phyloP scores from a whole-genome alignment of 2,329 filamentous ascomycete genomes.

The Gnomoniopsis sp. region DNA sequence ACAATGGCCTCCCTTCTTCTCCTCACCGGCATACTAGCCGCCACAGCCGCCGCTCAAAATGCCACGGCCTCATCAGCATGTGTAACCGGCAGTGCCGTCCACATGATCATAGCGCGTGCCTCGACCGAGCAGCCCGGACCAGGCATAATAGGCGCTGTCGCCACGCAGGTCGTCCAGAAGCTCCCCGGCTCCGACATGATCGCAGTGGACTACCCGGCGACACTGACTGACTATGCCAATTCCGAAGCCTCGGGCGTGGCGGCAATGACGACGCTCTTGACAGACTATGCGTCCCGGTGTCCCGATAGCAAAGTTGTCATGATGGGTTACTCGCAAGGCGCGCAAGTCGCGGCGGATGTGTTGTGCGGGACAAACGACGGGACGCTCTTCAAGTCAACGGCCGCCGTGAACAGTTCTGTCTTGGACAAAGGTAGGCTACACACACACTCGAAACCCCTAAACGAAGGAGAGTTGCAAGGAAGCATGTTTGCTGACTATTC shows the following conservation, averaged over 20 bases:
- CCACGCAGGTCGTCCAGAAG: conserved; percentile 19
- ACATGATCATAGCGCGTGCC: conserved; percentile 25
- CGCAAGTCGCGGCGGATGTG: conserved; percentile 23
- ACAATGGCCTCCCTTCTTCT: neutral
- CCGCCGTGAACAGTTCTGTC: conserved; percentile 11
- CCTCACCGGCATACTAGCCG: conserved; percentile 5
- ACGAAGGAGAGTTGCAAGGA: neutral
- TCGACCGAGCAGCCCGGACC: conserved; percentile 20
- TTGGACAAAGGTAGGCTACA: conserved; percentile 8
- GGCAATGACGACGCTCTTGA: conserved; percentile 19
- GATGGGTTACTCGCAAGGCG: conserved; percentile 26
- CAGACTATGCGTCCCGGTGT: conserved; percentile 19
- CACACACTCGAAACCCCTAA: too few species aligned
- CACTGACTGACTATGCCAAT: conserved; percentile 20
- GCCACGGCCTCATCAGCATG: conserved; percentile 4
- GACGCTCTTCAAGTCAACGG: conserved; percentile 11
- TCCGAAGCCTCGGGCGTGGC: conserved; percentile 20
- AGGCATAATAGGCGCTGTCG: conserved; percentile 23
- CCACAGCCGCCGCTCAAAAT: neutral
- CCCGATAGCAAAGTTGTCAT: conserved; percentile 24
- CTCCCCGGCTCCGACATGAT: conserved; percentile 22
- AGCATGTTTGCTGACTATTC: neutral
- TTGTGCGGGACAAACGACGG: conserved; percentile 21
- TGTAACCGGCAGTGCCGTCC: conserved; percentile 21
- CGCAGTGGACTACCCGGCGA: conserved; percentile 25